Base-by-base conservation (phyloP, 495 filamentous ascomycete species). In the Penicillium riverlandense region DNA sequence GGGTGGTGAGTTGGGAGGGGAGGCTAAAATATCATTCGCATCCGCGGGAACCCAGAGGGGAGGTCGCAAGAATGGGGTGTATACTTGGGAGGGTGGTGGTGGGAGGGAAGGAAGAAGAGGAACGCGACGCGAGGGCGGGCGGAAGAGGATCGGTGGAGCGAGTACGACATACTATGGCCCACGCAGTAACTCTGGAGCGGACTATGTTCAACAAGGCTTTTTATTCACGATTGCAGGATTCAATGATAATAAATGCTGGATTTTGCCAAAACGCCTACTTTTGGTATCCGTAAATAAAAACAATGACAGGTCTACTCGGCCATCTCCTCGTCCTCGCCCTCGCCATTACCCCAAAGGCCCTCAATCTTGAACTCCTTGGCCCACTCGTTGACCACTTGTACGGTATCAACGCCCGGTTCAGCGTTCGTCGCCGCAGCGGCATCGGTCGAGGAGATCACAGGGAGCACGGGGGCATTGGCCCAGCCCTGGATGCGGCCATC, bases 401-500 rank as follows among this genome's bases (percentile, higher is more conserved):
- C 89, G 57, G 83, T 82, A 56, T 91, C 88, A 16, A 66, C 70
- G 22, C 63, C 61, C 29, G 60, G 49, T 45, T 49, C 45, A 53
- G 60, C 53, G 11, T 48, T 54, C 27, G 46, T 44, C 14, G 59
- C 58, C 29, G 55, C 58, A 16, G 43, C 47, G 7, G 65, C 59
- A 28, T 63, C 65, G 1, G 57, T 45, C 0, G 62, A 50, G n/a
- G 62, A 53, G 16, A 75, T 75, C n/a, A 81, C 70, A 13, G 74
- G 62, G 38, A 83, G 56, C 6, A 70, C 74, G 2, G 91, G 91
- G 1, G 88, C 78, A 35, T 86, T 83, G 15, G 78, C 76, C 91
- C 91, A 97, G 16, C 91, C 91, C 61, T 95, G 88, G 43, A 98
- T 95, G 28, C 92, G 75, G 6, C 91, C 92, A 63, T 96, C 92